These are phyloP conservation scores for Rhizopus delemar DNA, from an alignment of 371 early-diverging fungal genomes.

Conservation along the genomic window DNA sequence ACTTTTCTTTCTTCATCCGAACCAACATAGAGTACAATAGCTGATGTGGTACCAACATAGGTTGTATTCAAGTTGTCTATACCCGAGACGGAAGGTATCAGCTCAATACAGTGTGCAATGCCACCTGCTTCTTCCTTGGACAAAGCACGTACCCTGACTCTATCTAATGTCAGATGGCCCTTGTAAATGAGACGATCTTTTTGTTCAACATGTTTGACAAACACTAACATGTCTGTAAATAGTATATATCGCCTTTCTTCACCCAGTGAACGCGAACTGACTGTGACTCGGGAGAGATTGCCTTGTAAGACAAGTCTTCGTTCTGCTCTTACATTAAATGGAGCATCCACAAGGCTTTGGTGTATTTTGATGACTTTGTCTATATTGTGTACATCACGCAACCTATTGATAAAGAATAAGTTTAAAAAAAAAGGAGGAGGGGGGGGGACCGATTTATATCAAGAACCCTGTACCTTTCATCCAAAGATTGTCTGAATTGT, in stretches of 20 bases:
- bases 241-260: slow-evolving; percentile 46
- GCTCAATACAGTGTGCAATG: slow-evolving; percentile 39
- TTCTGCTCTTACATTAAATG: slow-evolving; percentile 41
- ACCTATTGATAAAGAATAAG: slow-evolving; percentile 14
- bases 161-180: slow-evolving; percentile 38
- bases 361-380: slow-evolving; percentile 47
- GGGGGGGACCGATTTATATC: background rate
- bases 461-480: slow-evolving; percentile 30
- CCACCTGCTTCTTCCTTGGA: slow-evolving; percentile 42
- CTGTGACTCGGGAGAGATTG: slow-evolving; percentile 28
- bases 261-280: slow-evolving; percentile 28
- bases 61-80: slow-evolving; percentile 46
- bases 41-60: slow-evolving; percentile 35
- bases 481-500: slow-evolving; percentile 25
- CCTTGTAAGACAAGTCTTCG: slow-evolving; percentile 41
- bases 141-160: slow-evolving; percentile 35
- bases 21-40: slow-evolving; percentile 31
- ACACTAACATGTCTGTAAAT: slow-evolving; percentile 44
- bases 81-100: slow-evolving; percentile 38
- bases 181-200: slow-evolving; percentile 40
- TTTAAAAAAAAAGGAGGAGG: no score
- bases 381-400: slow-evolving; percentile 46
- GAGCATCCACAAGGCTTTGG: slow-evolving; percentile 38
- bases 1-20: slow-evolving; percentile 30
- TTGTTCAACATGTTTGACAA: slow-evolving; percentile 36